These are phyloP conservation scores for Huntiella omanensis DNA, from an alignment of 2,329 filamentous ascomycete genomes.

Conservation along the genomic window DNA sequence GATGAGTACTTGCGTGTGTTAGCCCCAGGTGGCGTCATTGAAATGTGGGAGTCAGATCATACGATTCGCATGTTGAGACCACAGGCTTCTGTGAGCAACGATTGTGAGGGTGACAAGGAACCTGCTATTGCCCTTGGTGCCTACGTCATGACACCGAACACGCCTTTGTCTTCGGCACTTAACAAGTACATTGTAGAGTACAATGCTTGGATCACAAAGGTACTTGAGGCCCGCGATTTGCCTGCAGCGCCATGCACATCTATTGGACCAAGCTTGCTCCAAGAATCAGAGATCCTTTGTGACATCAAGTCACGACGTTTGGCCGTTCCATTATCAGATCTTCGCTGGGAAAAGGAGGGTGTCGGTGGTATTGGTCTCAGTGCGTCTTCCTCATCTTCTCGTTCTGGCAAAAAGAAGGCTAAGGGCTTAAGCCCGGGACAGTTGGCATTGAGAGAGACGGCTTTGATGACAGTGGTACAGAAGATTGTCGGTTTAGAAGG, in stretches of 20 bases:
- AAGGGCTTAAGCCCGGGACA: slow-evolving; percentile 44
- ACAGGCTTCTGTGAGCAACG: slow-evolving; percentile 40
- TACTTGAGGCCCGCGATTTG: slow-evolving; percentile 52
- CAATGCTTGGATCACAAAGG: slow-evolving; percentile 63
- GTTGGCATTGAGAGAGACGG: slow-evolving; percentile 54
- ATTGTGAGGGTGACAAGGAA: slow-evolving; percentile 36
- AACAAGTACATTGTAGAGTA: slow-evolving; percentile 72
- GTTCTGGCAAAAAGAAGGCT: slow-evolving; percentile 19
- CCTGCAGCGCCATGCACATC: slow-evolving; percentile 60
- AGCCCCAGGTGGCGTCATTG: slow-evolving; percentile 58
- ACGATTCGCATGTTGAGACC: slow-evolving; percentile 66
- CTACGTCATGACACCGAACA: slow-evolving; percentile 67
- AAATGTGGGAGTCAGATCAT: slow-evolving; percentile 82
- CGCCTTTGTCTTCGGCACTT: slow-evolving; percentile 59
- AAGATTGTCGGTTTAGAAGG: slow-evolving; percentile 76
- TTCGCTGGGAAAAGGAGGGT: slow-evolving; percentile 71
- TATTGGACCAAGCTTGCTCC: slow-evolving; percentile 57
- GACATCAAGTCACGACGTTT: slow-evolving; percentile 57
- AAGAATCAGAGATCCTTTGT: slow-evolving; percentile 54
- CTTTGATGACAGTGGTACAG: slow-evolving; percentile 63
- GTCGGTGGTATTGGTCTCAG: slow-evolving; percentile 31
- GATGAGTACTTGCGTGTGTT: slow-evolving; percentile 65
- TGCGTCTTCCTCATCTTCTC: slow-evolving; percentile 32
- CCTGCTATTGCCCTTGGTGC: slow-evolving; percentile 53
- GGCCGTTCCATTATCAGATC: slow-evolving; percentile 69